Evolutionary conservation across 2,329 filamentous ascomycete species (phyloP).

Genomic region (Fusarium anthophilum): DNA sequence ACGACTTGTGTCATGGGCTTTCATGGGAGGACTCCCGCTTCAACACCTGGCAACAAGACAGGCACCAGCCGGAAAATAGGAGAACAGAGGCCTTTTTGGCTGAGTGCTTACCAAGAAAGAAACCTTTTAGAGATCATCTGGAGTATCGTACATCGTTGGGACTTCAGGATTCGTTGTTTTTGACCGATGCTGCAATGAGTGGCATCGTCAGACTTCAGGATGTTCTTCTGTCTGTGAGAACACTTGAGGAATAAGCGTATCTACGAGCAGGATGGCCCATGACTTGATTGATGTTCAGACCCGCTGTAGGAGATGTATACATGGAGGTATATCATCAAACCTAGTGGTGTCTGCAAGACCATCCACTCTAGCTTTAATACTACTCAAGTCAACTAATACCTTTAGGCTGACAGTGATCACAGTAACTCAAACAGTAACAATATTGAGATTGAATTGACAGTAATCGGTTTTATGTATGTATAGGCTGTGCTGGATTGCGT

Average conservation of each 20-base stretch:
- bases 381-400: background rate
- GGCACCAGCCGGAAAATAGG: background rate
- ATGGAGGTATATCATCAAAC: background rate
- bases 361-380: background rate
- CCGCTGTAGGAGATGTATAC: background rate
- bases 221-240: background rate
- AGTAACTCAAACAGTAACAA: background rate
- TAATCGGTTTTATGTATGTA: background rate
- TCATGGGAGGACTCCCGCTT: conserved; percentile 24
- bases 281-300: background rate
- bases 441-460: background rate
- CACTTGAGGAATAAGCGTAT: background rate
- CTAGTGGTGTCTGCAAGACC: background rate
- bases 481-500: background rate
- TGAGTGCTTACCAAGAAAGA: background rate
- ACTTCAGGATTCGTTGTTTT: background rate
- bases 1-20: conserved; percentile 2
- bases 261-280: background rate
- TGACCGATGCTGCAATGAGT: background rate
- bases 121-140: background rate
- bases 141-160: background rate
- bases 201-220: background rate
- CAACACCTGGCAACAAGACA: background rate
- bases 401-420: background rate
- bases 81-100: background rate